Conservation (phyloP, 352 stramenopile genomes). For the Pythium periplocum region DNA sequence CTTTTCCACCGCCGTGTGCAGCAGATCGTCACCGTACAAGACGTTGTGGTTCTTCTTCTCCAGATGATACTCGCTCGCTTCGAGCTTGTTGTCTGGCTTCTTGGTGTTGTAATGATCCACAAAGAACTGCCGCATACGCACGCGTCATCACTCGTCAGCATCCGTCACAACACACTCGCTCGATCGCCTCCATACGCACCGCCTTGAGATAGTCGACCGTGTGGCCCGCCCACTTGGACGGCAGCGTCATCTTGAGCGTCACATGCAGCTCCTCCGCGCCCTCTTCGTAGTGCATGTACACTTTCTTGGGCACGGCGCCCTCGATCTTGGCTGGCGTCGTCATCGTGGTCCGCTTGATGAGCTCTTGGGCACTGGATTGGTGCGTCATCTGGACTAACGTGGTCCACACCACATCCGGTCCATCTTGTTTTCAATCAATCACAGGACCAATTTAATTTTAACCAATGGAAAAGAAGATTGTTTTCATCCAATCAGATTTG, state of each 20-base stretch:
- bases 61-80: conserved; percentile 50
- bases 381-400: no score
- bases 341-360: conserved; percentile 11
- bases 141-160: conserved; percentile 8
- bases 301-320: conserved; percentile 78
- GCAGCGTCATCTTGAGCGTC: conserved; percentile 86
- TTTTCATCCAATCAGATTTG: conserved; percentile 5
- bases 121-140: conserved; percentile 58
- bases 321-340: conserved; percentile 58
- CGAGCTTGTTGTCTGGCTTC: conserved; percentile 64
- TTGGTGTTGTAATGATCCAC: conserved; percentile 90
- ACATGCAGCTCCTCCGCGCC: conserved; percentile 49
- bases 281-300: conserved; percentile 88
- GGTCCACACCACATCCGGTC: no score
- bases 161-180: neutral
- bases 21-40: conserved; percentile 68
- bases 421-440: no score
- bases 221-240: conserved; percentile 80
- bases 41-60: conserved; percentile 52
- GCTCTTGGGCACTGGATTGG: neutral
- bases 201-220: conserved; percentile 80
- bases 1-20: conserved; percentile 78
- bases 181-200: conserved; percentile 24
- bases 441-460: no score
- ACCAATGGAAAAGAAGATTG: neutral